These are phyloP conservation scores for Thozetella sp. DNA, from an alignment of 495 filamentous ascomycete species.

Conservation along the genomic window DNA sequence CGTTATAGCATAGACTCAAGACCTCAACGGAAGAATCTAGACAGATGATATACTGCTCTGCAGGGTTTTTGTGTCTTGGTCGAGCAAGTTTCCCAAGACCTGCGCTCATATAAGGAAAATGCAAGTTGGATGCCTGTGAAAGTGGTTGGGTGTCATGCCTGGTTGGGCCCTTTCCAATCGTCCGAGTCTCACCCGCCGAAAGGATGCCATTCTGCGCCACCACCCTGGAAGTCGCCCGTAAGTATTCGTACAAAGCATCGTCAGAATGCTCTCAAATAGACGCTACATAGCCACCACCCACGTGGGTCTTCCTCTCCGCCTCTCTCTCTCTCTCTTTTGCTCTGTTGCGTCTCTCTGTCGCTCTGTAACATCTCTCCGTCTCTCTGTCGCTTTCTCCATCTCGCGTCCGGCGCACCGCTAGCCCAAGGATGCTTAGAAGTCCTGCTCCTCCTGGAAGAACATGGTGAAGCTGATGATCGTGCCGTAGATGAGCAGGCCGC, in stretches of 20 bases:
- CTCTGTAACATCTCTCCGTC: neutral
- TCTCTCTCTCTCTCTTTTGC: neutral
- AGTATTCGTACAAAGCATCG: conserved; percentile 1
- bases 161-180: neutral
- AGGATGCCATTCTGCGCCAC: neutral
- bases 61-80: too few relatives aligned
- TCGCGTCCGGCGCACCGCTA: neutral
- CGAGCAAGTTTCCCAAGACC: too few relatives aligned
- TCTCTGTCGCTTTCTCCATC: neutral
- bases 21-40: conserved; percentile 8
- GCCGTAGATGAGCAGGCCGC: conserved; percentile 92
- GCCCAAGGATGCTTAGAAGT: conserved; percentile 50
- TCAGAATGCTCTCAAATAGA: neutral
- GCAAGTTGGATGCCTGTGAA: neutral
- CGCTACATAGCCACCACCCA: too few relatives aligned
- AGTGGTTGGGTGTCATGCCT: neutral
- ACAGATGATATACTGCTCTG: neutral
- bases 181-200: neutral
- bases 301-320: too few relatives aligned
- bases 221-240: neutral
- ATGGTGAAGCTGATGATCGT: conserved; percentile 96
- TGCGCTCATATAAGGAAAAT: neutral
- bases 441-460: conserved; percentile 97
- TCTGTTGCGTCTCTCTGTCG: neutral
- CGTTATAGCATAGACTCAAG: neutral